Percentiles rank a stretch among this genome's conserved stretches.
Conservation (phyloP, 2,329 filamentous ascomycete species). For the Trichoderma atrobrunneum region DNA sequence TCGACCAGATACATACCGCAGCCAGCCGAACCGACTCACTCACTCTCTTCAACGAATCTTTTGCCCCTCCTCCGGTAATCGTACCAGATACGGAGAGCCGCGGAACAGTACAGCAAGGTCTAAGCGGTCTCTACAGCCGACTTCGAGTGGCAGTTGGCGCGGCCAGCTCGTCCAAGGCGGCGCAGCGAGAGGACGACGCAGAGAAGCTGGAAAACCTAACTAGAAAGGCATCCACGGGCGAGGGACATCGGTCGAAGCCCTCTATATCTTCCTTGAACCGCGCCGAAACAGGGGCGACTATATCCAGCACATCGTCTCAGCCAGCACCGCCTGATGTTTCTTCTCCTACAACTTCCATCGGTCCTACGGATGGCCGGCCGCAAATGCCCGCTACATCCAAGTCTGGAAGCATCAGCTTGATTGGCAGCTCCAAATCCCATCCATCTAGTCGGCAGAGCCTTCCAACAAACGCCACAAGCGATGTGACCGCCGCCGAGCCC, state of each 20-base stretch:
- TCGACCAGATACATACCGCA: constrained; percentile 84
- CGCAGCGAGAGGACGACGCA: constrained; percentile 33
- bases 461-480: constrained; percentile 42
- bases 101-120: constrained; percentile 68
- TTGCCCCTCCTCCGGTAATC: constrained; percentile 66
- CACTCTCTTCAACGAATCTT: constrained; percentile 86
- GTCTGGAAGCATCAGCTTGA: constrained; percentile 47
- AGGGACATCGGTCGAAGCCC: constrained; percentile 38
- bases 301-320: constrained; percentile 33
- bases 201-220: constrained; percentile 2
- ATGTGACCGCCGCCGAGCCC: constrained; percentile 40
- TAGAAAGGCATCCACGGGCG: constrained; percentile 32
- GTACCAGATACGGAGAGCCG: constrained; percentile 63
- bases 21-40: constrained; percentile 82
- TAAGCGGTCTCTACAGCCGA: constrained; percentile 85
- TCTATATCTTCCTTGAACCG: constrained; percentile 42
- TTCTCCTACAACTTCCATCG: constrained; percentile 34
- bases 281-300: constrained; percentile 37
- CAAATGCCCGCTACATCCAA: constrained; percentile 46
- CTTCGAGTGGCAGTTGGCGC: constrained; percentile 79
- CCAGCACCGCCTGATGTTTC: constrained; percentile 36
- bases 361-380: constrained; percentile 40
- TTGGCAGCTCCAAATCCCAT: constrained; percentile 44
- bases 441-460: constrained; percentile 40
- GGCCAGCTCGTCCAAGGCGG: constrained; percentile 45